Conservation (phyloP, 2,329 filamentous ascomycete species). For the Sporothrix curviconia region DNA sequence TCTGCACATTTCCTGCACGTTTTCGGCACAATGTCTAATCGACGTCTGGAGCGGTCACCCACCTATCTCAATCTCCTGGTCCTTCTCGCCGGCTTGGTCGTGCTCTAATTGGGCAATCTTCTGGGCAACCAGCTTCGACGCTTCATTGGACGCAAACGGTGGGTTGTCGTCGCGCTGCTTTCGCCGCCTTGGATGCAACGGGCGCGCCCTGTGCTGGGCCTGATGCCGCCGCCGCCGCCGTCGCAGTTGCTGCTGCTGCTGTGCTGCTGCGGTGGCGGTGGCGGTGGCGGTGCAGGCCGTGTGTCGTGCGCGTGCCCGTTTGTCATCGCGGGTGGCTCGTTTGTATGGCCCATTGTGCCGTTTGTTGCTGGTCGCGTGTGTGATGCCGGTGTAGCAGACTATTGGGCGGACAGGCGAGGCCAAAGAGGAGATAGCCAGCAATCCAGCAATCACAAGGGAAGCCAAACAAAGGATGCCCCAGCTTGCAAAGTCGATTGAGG, state of each 20-base stretch:
- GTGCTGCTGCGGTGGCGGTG: too few species aligned
- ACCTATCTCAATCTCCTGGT: conserved; percentile 95
- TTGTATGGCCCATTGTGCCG: conserved; percentile 23
- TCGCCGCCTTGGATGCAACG: conserved; percentile 43
- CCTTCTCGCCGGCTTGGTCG: conserved; percentile 87
- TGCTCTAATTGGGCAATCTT: conserved; percentile 94
- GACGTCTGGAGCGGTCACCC: conserved; percentile 18
- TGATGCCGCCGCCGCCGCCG: background rate
- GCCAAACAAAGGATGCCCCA: too few species aligned
- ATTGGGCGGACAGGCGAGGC: conserved; percentile 18
- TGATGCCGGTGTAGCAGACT: conserved; percentile 30
- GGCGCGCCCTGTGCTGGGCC: conserved; percentile 27
- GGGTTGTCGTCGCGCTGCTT: conserved; percentile 83
- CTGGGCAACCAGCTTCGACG: conserved; percentile 82
- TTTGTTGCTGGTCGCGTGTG: conserved; percentile 28
- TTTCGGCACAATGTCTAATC: too few species aligned
- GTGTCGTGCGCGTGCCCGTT: conserved; percentile 34
- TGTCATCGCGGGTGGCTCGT: conserved; percentile 26
- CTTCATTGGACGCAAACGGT: conserved; percentile 76
- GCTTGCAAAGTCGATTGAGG: too few species aligned
- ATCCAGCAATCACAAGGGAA: too few species aligned
- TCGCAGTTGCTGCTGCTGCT: conserved; percentile 34
- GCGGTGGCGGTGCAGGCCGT: conserved; percentile 37
- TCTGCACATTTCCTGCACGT: too few species aligned
- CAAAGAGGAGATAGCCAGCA: too few species aligned